Evolutionary conservation across 2,329 filamentous ascomycete genomes (phyloP), one percentile per base, ranked within the genome.

Genomic region (Botrytis aclada): DNA sequence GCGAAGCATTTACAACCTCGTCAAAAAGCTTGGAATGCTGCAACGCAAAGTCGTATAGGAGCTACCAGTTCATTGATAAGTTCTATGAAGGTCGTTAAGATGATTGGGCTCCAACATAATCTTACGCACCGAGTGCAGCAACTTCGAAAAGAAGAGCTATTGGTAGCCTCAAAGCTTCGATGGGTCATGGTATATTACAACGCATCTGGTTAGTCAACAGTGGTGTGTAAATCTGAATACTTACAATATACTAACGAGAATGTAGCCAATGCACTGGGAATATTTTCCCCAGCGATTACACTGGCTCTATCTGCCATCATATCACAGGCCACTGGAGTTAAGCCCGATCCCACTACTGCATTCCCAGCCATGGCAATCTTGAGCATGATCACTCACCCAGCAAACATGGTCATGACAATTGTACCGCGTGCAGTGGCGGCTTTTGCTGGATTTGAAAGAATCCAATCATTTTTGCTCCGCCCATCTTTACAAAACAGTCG

Each of bases 141-240:
- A 14, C 61, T 75, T n/a, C 69, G 75, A 8, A 54, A 66, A 14
- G 58, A 73, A 18, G 77, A 85, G 70, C 77, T 84, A 1, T 61
- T 71, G 0, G 76, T 72, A 39, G 81, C 83, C 5, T 79, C 76
- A 9, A 79, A 76, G 18, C 76, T 84, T 4, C 77, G 84, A 47
- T 83, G 82, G 82, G 79, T 85, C 39, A 82, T 79, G 77, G 79
- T 84, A 0, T 77, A 78, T 25, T 84, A 85, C 73, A 83, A 83
- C 73, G 82, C 82, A 1, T 82, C 81, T 32, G 83, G 83, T 84
- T 72, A 22, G 74, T 73, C 54, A 45, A 62, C 0, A 45, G 43
- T 25, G 37, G 22, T 41, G 10, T 14, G 1, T 70, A 79, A 80
- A 22, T 58, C 22, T 39, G 22, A 41, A 66, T 73, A 25, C 16